phyloP scores from a whole-genome alignment of 2,329 filamentous ascomycete genomes.

The Neodidymelliopsis sp. region DNA sequence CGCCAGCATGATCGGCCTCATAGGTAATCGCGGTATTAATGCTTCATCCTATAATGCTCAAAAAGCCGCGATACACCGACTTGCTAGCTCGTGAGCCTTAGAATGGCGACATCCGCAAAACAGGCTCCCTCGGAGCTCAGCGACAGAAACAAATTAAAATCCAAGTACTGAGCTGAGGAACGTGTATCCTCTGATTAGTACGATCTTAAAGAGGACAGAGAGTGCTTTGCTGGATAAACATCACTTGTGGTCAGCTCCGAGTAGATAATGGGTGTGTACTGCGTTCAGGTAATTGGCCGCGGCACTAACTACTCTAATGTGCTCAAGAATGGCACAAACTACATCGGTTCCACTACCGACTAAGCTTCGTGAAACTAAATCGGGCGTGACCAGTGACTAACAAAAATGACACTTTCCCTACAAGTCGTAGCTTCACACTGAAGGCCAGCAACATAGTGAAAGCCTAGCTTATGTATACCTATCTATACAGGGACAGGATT shows the following conservation, averaged over 20 bases:
- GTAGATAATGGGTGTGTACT: too few species aligned
- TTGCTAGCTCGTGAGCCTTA: constrained; percentile 59
- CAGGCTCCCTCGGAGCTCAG: constrained; percentile 51
- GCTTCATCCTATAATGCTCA: constrained; percentile 61
- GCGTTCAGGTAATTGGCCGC: too few species aligned
- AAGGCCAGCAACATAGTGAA: constrained; percentile 2
- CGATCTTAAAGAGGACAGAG: too few species aligned
- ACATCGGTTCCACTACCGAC: constrained; percentile 8
- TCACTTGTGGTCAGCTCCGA: too few species aligned
- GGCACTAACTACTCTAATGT: constrained; percentile 6
- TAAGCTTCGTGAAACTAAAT: constrained; percentile 1
- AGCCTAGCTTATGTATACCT: constrained; percentile 11
- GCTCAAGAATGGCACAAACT: constrained; percentile 14
- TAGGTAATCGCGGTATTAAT: constrained; percentile 49
- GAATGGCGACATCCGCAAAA: constrained; percentile 53
- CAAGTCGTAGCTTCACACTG: constrained; percentile 15
- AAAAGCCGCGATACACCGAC: constrained; percentile 63
- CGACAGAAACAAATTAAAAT: constrained; percentile 27
- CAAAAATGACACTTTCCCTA: constrained; percentile 5
- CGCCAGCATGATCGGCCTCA: constrained; percentile 48
- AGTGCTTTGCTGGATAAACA: too few species aligned
- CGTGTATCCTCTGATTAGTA: constrained; percentile 51
- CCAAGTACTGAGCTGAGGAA: constrained; percentile 17
- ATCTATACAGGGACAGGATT: constrained; percentile 1
- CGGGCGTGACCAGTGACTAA: constrained; percentile 11